Base-by-base conservation (phyloP, 2,329 filamentous ascomycete species). In the Aquanectria penicillioides region DNA sequence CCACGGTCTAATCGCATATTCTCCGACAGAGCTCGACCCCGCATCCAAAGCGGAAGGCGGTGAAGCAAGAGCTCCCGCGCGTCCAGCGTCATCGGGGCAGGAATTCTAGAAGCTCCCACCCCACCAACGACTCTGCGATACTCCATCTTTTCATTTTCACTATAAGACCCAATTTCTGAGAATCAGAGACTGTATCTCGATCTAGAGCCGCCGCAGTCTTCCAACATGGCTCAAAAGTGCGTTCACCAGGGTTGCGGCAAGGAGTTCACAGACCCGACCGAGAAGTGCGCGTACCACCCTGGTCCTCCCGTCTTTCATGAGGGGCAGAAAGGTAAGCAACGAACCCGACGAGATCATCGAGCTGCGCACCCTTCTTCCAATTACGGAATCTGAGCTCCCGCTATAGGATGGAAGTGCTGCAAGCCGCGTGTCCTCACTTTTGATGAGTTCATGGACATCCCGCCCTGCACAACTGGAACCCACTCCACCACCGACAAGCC, bases 221-320 rank as follows among this genome's bases (percentile, higher is more conserved):
- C 29, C 64, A 63, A 54, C 61, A 92, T 92, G 89, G 82, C 89
- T 57, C 86, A 89, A 71, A 98, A 97, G 81, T 99, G 95, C 77
- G 93, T 97, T 57, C 95, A 97, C 81, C 94, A 97, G 78, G 93
- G 94, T 75, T 99, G 95, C 78, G 93, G 91, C 71, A 98, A 97
- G 83, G 78, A 83, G 64, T 98, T 93, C 77, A 88, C 89, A 44
- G 90, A 97, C 75, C 79, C 89, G 9, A 87, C 92, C 36, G 94
- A 97, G 76, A 84, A 89, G 67, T 99, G 95, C 80, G 80, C 87
- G 69, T 98, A 97, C 80, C 95, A 99, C 79, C 93, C 94, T 37
- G 94, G 94, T 55, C 92, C 94, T 64, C 95, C 95, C 40, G 84
- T 95, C 74, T 99, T 99, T 77, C 95, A 98, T 76, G 95, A 99